These are phyloP conservation scores for Phytophthora pluvialis DNA, from an alignment of 352 stramenopile genomes.

Conservation along the genomic window DNA sequence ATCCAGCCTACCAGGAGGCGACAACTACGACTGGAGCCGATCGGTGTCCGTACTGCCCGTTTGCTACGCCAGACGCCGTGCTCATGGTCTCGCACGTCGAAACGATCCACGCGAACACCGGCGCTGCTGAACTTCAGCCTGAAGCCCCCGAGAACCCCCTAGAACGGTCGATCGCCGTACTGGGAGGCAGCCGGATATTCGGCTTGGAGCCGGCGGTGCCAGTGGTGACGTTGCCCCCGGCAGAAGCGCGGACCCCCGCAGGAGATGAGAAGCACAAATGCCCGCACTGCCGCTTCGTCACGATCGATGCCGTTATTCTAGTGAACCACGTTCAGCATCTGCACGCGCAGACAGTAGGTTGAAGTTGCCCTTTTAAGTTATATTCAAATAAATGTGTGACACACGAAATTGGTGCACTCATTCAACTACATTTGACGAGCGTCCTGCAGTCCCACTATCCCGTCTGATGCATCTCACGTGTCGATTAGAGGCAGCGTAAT, in stretches of 20 bases:
- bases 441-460: constrained; percentile 4
- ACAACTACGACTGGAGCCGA: constrained; percentile 27
- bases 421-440: background rate
- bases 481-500: constrained; percentile 6
- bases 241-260: constrained; percentile 1
- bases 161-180: constrained; percentile 24
- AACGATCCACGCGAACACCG: constrained; percentile 35
- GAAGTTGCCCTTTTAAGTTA: constrained; percentile 6
- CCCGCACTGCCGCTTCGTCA: constrained; percentile 67
- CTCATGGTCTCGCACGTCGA: constrained; percentile 78
- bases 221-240: constrained; percentile 29
- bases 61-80: constrained; percentile 51
- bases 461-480: constrained; percentile 23
- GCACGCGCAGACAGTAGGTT: constrained; percentile 47
- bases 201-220: constrained; percentile 30
- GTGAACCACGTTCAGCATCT: constrained; percentile 84
- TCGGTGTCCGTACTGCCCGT: constrained; percentile 73
- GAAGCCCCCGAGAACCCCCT: constrained; percentile 4
- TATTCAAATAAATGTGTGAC: constrained; percentile 11
- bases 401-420: constrained; percentile 18
- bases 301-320: constrained; percentile 63
- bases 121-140: background rate
- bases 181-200: constrained; percentile 36
- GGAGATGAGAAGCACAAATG: constrained; percentile 55
- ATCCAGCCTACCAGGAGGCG: constrained; percentile 21